phyloP scores from a whole-genome alignment of 768 basidiomycete genomes.

The Russula ochroleuca region DNA sequence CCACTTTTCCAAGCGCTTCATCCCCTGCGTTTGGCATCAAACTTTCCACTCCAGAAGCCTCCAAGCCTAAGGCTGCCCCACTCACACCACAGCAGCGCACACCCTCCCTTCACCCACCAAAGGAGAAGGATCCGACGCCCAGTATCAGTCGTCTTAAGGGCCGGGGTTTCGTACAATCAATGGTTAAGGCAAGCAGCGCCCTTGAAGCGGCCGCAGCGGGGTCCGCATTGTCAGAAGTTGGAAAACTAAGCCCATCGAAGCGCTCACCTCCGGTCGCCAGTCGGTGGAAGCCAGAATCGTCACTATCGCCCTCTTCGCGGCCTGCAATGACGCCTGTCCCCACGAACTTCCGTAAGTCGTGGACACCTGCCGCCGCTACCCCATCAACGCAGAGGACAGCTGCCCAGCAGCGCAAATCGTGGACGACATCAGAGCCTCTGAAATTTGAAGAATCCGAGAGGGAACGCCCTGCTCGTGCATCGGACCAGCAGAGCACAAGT shows the following conservation, averaged over 20 bases:
- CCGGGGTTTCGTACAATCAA: slow-evolving; percentile 79
- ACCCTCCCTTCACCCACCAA: slow-evolving; percentile 53
- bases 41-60: slow-evolving; percentile 41
- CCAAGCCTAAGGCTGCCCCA: slow-evolving; percentile 45
- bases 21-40: slow-evolving; percentile 27
- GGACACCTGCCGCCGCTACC: slow-evolving; percentile 13
- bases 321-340: not conserved
- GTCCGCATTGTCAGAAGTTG: slow-evolving; percentile 32
- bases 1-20: slow-evolving; percentile 34
- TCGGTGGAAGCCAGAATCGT: slow-evolving; percentile 23
- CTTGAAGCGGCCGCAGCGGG: slow-evolving; percentile 39
- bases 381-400: not conserved
- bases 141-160: slow-evolving; percentile 80
- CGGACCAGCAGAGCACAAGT: not conserved
- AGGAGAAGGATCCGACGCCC: slow-evolving; percentile 70
- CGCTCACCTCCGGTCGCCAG: slow-evolving; percentile 12
- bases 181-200: slow-evolving; percentile 65
- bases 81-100: slow-evolving; percentile 47
- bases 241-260: slow-evolving; percentile 12
- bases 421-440: slow-evolving; percentile 12
- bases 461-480: slow-evolving; percentile 3
- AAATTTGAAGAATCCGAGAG: not conserved
- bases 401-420: slow-evolving; percentile 21
- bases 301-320: not conserved
- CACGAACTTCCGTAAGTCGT: slow-evolving; percentile 19